These are phyloP conservation scores for Allium sativum DNA, from an alignment of 106 monocot genomes.

Conservation along the genomic window DNA sequence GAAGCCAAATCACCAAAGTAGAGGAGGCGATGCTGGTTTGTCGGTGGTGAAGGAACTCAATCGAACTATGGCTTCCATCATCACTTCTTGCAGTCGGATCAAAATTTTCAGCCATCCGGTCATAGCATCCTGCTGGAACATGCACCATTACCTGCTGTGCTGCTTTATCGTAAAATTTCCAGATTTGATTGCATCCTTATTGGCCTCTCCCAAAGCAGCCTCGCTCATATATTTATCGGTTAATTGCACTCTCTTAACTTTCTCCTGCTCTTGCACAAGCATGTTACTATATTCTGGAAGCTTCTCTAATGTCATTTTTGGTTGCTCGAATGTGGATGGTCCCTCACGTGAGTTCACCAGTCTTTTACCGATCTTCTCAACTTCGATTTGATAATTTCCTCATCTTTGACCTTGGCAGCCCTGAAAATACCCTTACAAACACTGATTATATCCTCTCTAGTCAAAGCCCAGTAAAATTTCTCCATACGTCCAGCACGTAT, in stretches of 20 bases:
- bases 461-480: slow-evolving; percentile 99
- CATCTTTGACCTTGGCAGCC: too few relatives aligned
- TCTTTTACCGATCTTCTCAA: slow-evolving; percentile 54
- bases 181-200: slow-evolving; percentile 51
- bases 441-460: too few relatives aligned
- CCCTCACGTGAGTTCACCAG: slow-evolving; percentile 80
- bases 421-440: too few relatives aligned
- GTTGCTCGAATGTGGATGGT: slow-evolving; percentile 70
- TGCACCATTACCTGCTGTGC: slow-evolving; percentile 51
- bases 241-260: slow-evolving; percentile 92
- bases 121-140: slow-evolving; percentile 58
- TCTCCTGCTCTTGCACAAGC: slow-evolving; percentile 93
- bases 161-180: slow-evolving; percentile 67
- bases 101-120: slow-evolving; percentile 33
- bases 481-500: slow-evolving; percentile 96
- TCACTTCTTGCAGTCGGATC: slow-evolving; percentile 77
- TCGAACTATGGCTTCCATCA: too few relatives aligned
- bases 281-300: slow-evolving; percentile 81
- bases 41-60: too few relatives aligned
- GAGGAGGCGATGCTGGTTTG: too few relatives aligned
- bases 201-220: slow-evolving; percentile 89
- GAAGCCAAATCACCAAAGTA: too few relatives aligned
- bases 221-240: slow-evolving; percentile 79
- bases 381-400: slow-evolving; percentile 41
- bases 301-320: slow-evolving; percentile 74